These are phyloP conservation scores for Fusarium oligoseptatum DNA, from an alignment of 2,329 filamentous ascomycete genomes.

Conservation along the genomic window DNA sequence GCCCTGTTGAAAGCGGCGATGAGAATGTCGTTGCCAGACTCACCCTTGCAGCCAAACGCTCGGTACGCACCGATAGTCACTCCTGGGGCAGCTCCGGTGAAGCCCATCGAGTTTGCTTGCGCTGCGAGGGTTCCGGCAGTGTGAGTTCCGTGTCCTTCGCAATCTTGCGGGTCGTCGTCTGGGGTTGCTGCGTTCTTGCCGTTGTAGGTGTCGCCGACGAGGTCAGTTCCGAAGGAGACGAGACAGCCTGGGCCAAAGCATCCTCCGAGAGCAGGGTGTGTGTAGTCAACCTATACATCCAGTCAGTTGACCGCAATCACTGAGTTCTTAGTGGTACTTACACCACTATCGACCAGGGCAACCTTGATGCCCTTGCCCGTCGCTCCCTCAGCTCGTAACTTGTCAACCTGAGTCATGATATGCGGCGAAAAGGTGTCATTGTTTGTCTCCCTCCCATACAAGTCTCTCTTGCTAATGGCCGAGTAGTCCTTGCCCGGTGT, in stretches of 20 bases:
- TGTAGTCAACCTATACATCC: conserved; percentile 72
- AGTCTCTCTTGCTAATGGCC: conserved; percentile 31
- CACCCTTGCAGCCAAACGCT: conserved; percentile 68
- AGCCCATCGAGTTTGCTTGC: conserved; percentile 64
- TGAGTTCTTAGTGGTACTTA: no score
- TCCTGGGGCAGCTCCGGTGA: conserved; percentile 69
- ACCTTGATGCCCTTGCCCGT: conserved; percentile 66
- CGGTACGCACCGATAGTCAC: conserved; percentile 69
- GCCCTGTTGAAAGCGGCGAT: conserved; percentile 72
- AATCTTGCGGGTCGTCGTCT: conserved; percentile 67
- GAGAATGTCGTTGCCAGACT: conserved; percentile 67
- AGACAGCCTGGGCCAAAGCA: conserved; percentile 72
- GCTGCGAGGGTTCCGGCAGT: conserved; percentile 74
- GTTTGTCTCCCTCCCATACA: conserved; percentile 21
- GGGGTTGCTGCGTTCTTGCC: conserved; percentile 57
- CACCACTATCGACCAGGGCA: conserved; percentile 67
- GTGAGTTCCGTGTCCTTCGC: conserved; percentile 71
- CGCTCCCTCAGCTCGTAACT: conserved; percentile 62
- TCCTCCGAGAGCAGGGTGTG: conserved; percentile 72
- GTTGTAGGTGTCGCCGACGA: conserved; percentile 68
- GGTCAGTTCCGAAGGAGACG: conserved; percentile 68
- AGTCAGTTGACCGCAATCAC: no score
- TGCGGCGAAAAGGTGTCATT: conserved; percentile 63
- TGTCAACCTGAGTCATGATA: conserved; percentile 68
- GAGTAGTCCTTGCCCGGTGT: conserved; percentile 42